phyloP scores from a whole-genome alignment of 192 early-diverging fungal species.

The Dissophora ornata region DNA sequence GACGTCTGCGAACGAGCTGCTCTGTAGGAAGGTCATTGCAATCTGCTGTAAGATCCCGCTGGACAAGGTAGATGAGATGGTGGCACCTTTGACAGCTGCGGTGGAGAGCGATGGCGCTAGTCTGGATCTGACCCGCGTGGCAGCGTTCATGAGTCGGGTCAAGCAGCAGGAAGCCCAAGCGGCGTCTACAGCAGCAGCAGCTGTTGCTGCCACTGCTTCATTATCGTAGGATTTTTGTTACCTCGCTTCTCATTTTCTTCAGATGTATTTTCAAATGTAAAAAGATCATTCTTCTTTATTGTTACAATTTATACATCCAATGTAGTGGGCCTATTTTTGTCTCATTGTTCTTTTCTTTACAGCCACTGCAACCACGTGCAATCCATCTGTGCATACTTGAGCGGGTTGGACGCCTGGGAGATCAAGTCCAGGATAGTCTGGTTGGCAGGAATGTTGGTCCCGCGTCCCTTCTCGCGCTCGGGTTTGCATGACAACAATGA shows the following conservation, averaged over 20 bases:
- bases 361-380: slow-evolving; percentile 92
- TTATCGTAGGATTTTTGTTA: too few species aligned
- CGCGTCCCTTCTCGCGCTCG: slow-evolving; percentile 76
- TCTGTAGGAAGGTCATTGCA: slow-evolving; percentile 87
- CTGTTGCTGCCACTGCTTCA: not conserved
- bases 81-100: slow-evolving; percentile 79
- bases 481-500: slow-evolving; percentile 77
- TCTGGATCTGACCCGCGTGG: slow-evolving; percentile 58
- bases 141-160: slow-evolving; percentile 61
- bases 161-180: slow-evolving; percentile 45
- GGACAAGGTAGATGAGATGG: slow-evolving; percentile 81
- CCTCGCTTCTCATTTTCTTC: too few species aligned
- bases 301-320: too few species aligned
- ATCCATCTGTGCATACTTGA: slow-evolving; percentile 96
- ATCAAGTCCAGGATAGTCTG: slow-evolving; percentile 94
- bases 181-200: not conserved
- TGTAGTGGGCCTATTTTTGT: too few species aligned
- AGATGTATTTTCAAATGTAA: too few species aligned
- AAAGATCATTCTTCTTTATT: too few species aligned
- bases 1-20: slow-evolving; percentile 74
- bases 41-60: slow-evolving; percentile 84
- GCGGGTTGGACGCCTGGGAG: slow-evolving; percentile 88
- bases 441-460: slow-evolving; percentile 68
- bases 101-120: slow-evolving; percentile 78
- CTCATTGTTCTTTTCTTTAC: slow-evolving; percentile 49